Evolutionary conservation across 2,329 filamentous ascomycete genomes (phyloP), one percentile per base, ranked within the genome.

Genomic region (Epicoccum nigrum): DNA sequence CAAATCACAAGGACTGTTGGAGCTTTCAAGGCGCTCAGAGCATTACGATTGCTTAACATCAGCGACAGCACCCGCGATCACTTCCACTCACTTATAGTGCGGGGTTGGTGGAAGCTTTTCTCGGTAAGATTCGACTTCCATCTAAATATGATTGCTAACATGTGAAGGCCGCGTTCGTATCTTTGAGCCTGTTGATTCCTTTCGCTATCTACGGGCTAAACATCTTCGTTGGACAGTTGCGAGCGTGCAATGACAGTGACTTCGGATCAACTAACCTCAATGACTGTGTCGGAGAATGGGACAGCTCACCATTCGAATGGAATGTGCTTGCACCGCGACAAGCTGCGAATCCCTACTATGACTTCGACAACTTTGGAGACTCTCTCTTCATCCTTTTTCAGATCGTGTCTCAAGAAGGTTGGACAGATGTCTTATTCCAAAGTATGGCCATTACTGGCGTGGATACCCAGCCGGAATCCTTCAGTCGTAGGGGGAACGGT

Each of bases 381-480:
- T 89, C 93, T 0, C 81, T 99, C 27, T 97, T 97, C 77, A 95
- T 96, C 55, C 88, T 99, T 53, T 99, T 97, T 77, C 92, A 97
- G 72, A 97, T 99, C 74, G 93, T 97, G 33, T 97, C 93, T 44
- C 94, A 99, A 73, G 95, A 99, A 79, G 94, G 94, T 27, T 99
- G 95, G 94, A 86, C 87, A 9, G 92, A 96, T 70, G 91, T 96
- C n/a, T 90, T 94, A 69, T 92, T 89, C 77, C 83, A 84, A 27
- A 88, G 87, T 1, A 89, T 96, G 77, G 84, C 86, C 25, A 94
- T 97, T 59, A 92, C 87, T 1, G 91, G 89, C 2, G 77, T 79
- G 25, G 89, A 86, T 53, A 79, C 81, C 21, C 94, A 97, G 67
- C 92, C 92, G 0, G 69, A 83, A 43, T 76, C 83, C 25, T 86